These are phyloP conservation scores for Monosporozyma aquatica DNA, from an alignment of 805 yeast genomes.

Conservation along the genomic window DNA sequence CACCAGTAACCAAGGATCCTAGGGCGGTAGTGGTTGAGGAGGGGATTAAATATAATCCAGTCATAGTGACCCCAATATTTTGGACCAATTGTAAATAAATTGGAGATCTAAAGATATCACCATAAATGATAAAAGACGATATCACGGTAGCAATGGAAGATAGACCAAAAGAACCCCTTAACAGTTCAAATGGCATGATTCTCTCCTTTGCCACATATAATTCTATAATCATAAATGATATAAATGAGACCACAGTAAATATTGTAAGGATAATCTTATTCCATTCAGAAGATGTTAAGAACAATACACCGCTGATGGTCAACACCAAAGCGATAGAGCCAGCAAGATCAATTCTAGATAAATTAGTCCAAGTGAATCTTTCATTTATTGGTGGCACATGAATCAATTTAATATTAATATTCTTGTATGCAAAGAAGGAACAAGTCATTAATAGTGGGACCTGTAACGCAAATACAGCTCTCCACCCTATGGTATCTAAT, in stretches of 20 bases:
- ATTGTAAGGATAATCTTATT: conserved; percentile 33
- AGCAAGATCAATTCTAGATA: conserved; percentile 54
- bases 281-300: conserved; percentile 42
- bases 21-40: conserved; percentile 46
- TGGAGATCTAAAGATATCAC: conserved; percentile 50
- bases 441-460: conserved; percentile 36
- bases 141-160: conserved; percentile 43
- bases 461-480: conserved; percentile 44
- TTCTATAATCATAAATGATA: conserved; percentile 30
- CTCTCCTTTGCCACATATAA: conserved; percentile 38
- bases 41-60: conserved; percentile 48
- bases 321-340: conserved; percentile 57
- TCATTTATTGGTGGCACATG: conserved; percentile 44
- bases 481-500: conserved; percentile 56
- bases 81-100: conserved; percentile 47
- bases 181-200: conserved; percentile 47
- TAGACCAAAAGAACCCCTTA: conserved; percentile 46
- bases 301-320: conserved; percentile 38
- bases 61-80: conserved; percentile 41
- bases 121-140: conserved; percentile 35
- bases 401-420: conserved; percentile 36
- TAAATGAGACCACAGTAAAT: conserved; percentile 25
- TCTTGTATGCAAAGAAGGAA: conserved; percentile 33
- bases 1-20: conserved; percentile 50
- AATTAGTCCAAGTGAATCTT: conserved; percentile 35